Evolutionary conservation across 495 filamentous ascomycete genomes (phyloP), one percentile per base, ranked within the genome.

Genomic region (Corynascus novoguineensis): DNA sequence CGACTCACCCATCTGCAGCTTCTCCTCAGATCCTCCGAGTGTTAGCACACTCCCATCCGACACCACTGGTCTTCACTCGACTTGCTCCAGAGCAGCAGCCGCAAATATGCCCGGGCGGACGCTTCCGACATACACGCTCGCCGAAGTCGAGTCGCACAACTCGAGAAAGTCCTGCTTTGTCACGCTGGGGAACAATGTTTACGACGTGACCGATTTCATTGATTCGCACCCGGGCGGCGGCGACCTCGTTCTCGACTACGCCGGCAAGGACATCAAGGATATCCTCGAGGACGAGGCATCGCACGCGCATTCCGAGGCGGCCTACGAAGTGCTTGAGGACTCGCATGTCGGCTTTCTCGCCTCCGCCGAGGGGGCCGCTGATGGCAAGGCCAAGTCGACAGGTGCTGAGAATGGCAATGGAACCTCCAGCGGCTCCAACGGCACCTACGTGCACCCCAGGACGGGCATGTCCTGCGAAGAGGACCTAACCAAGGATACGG

Each of bases 201-300:
- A 90, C 81, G 90, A 99, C 79, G 81, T 99, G 57, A 96, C 95
- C 24, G 78, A 83, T 25, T 99, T 99, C 65, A 68, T 97, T 52
- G 79, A 86, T 46, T 83, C 87, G 57, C 95, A 99, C 69, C 95
- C 95, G 32, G 95, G 92, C 58, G 95, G 95, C 53, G 82, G 81
- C 62, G 89, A 97, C 56, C 70, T 97, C 56, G 84, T 99, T 54
- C 77, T 97, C 46, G 86, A 95, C 50, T 91, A 93, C 73, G 93
- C 80, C 31, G 93, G 92, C 45, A 89, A 90, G 71, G 95, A 99
- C 71, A 78, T 96, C 48, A 75, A 75, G 31, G 80, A 85, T 9
- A 93, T 97, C 57, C 79, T 99, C 75, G 82, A 85, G 60, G 91
- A 99, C 66, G 83, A 85, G 50, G 71, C 81, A 28, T 96, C 90